Evolutionary conservation across 495 filamentous ascomycete species (phyloP), one percentile per base, ranked within the genome.

Genomic region (Aspergillus bertholletiae): DNA sequence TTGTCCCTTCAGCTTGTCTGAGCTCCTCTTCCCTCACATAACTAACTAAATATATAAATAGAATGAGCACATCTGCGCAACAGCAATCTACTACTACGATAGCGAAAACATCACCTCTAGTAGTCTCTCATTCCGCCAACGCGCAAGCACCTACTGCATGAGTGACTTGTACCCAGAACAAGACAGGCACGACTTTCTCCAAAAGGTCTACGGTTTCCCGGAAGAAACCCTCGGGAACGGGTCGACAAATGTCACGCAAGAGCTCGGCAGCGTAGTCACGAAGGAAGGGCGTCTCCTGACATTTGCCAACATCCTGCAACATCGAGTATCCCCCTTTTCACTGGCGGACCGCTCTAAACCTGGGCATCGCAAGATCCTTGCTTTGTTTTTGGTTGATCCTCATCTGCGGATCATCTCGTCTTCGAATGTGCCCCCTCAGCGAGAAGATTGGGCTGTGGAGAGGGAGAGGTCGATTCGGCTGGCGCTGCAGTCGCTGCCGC

Each of bases 11-110:
- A n/a, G n/a, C n/a, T n/a, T n/a, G n/a, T n/a, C n/a, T n/a, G n/a
- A n/a, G n/a, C n/a, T n/a, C n/a, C n/a, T n/a, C n/a, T n/a, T n/a
- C n/a, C n/a, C n/a, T n/a, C n/a, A n/a, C n/a, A n/a, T n/a, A n/a
- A n/a, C n/a, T n/a, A n/a, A n/a, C n/a, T n/a, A n/a, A 32, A 32
- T 5, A 12, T 11, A 32, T 12, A 7, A 32, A 32, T 9, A 68
- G 55, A 84, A 83, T 53, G 83, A 86, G 46, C 68, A 64, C 22
- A 85, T 85, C 37, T 75, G 74, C 46, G 82, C 81, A 5, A 81
- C 79, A 0, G 79, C 81, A 2, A 59, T 86, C 5, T 86, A 83
- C 66, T 85, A 84, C 70, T 86, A 83, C 61, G 80, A 84, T 54
- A 67, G 58, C 50, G 68, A 82, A 3, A 89, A 90, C 62, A 79